A percentile compares a stretch with the other conserved stretches of the same genome.
Conservation (phyloP, 805 yeast genomes). For the Sporopachydermia lactativora region DNA sequence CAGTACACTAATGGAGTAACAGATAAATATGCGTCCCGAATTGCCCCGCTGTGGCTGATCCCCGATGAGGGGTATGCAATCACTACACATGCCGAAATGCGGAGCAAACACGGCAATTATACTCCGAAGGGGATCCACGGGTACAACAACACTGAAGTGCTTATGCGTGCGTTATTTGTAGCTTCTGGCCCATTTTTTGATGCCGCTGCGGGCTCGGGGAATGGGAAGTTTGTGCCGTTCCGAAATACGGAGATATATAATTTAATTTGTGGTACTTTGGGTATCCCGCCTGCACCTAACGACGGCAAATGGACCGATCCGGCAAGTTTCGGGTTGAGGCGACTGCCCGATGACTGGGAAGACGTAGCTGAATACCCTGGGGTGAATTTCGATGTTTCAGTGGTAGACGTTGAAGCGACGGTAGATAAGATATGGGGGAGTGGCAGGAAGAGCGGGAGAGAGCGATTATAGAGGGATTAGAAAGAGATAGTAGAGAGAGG, state of each 20-base stretch:
- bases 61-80: constrained; percentile 75
- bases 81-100: constrained; percentile 45
- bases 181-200: constrained; percentile 59
- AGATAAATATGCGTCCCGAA: constrained; percentile 34
- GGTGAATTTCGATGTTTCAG: constrained; percentile 14
- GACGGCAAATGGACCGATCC: constrained; percentile 29
- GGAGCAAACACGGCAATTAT: constrained; percentile 32
- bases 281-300: constrained; percentile 36
- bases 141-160: constrained; percentile 56
- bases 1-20: constrained; percentile 17
- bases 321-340: constrained; percentile 6
- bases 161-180: constrained; percentile 75
- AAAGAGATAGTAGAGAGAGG: background rate
- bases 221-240: constrained; percentile 41
- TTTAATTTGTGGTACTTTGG: constrained; percentile 53
- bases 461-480: background rate
- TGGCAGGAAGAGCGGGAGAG: background rate
- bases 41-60: constrained; percentile 78
- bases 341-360: constrained; percentile 14
- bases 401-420: constrained; percentile 16
- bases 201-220: constrained; percentile 17
- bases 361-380: constrained; percentile 19
- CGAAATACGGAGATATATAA: constrained; percentile 61
- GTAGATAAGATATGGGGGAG: constrained; percentile 14
- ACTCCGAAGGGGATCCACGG: constrained; percentile 76